Evolutionary conservation across 805 yeast genomes (phyloP).

Genomic region (Kodamaea laetipori): DNA sequence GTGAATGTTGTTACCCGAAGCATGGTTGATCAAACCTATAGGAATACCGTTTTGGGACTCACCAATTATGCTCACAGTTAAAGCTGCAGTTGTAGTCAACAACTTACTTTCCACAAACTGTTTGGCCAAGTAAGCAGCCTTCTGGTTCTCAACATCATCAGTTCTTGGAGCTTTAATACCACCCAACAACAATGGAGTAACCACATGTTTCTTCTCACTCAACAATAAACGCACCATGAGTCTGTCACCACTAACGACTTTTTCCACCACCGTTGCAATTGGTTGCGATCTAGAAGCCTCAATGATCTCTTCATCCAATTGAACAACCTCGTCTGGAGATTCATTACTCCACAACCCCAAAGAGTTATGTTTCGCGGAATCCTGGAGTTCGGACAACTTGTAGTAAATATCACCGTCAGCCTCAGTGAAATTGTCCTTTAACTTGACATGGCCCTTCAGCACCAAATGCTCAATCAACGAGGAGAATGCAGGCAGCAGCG

Average conservation of each 20-base stretch:
- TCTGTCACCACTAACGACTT: conserved; percentile 77
- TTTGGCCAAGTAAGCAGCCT: conserved; percentile 68
- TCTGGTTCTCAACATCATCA: conserved; percentile 52
- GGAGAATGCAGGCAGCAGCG: conserved; percentile 60
- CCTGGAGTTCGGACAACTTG: conserved; percentile 43
- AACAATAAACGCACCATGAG: conserved; percentile 60
- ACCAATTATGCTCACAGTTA: conserved; percentile 60
- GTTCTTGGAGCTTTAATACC: conserved; percentile 77
- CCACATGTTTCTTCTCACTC: conserved; percentile 52
- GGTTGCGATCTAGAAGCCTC: conserved; percentile 41
- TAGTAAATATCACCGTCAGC: conserved; percentile 46
- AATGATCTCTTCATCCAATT: conserved; percentile 34
- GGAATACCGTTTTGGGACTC: conserved; percentile 62
- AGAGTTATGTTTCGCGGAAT: conserved; percentile 52
- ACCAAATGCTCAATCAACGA: conserved; percentile 60
- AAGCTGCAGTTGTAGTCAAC: conserved; percentile 55
- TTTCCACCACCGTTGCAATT: conserved; percentile 65
- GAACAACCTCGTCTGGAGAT: conserved; percentile 18
- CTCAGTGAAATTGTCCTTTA: conserved; percentile 52
- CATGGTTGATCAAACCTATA: conserved; percentile 61
- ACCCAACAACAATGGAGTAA: conserved; percentile 64
- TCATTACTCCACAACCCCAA: conserved; percentile 57
- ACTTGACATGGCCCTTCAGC: conserved; percentile 60
- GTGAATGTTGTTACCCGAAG: conserved; percentile 73
- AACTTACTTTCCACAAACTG: conserved; percentile 63